Conservation (phyloP, 1,284 basidiomycete genomes). For the Salmacisia buchloeana region DNA sequence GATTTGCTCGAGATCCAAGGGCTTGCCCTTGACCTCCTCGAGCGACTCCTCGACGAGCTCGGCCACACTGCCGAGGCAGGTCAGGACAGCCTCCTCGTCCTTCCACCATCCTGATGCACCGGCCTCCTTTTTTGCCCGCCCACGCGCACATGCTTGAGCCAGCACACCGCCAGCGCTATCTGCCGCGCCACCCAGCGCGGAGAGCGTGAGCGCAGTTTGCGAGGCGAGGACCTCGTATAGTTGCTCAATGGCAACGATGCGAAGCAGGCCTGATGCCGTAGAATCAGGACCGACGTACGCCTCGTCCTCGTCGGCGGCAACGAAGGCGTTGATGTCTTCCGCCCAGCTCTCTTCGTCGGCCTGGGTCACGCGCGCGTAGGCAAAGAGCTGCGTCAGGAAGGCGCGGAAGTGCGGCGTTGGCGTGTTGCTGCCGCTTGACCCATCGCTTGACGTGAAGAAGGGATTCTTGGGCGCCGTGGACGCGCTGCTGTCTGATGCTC, state of each 20-base stretch:
- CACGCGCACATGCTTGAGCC: constrained; percentile 56
- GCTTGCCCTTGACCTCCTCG: constrained; percentile 66
- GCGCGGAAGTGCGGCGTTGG: not conserved
- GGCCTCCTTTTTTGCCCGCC: constrained; percentile 13
- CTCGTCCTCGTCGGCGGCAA: constrained; percentile 91
- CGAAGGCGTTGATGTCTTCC: constrained; percentile 79
- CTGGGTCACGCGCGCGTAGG: constrained; percentile 69
- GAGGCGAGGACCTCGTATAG: constrained; percentile 72
- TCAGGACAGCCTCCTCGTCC: constrained; percentile 73
- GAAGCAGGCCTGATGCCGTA: constrained; percentile 50
- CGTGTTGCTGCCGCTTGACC: no score
- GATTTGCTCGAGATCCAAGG: constrained; percentile 70
- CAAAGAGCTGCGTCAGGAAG: not conserved
- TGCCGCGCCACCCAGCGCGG: constrained; percentile 54
- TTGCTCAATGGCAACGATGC: constrained; percentile 77
- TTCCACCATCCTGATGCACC: constrained; percentile 61
- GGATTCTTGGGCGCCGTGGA: not conserved
- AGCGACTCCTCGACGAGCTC: constrained; percentile 70
- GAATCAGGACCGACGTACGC: constrained; percentile 47
- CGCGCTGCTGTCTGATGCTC: not conserved
- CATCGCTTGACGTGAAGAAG: not conserved
- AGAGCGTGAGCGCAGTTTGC: constrained; percentile 59
- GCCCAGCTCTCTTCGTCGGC: constrained; percentile 93
- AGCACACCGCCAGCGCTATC: constrained; percentile 29
- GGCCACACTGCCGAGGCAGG: constrained; percentile 75